Base-by-base conservation (phyloP, 371 early-diverging fungal species). In the Apophysomyces variabilis region DNA sequence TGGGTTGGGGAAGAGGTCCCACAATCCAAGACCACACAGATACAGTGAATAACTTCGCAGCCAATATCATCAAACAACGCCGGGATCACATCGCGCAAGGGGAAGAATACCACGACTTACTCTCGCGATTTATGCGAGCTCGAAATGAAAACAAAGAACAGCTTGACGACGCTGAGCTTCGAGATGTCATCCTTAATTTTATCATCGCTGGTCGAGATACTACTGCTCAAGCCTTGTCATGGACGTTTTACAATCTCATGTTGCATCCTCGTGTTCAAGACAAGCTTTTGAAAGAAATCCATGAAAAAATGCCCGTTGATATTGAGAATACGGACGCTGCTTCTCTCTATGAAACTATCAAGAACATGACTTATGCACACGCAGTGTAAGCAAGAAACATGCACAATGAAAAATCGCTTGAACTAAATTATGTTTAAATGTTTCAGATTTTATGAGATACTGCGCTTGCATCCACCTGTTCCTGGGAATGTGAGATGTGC, bases 201-300 rank as follows among this genome's bases (percentile, higher is more conserved):
- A 66, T 78, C 56, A 82, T 89, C 69, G 83, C 83, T 35, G 92
- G 90, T 32, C 75, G 90, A 47, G 90, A 89, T 46, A 92, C 92
- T 0, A 92, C 92, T 2, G 92, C 92, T 0, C 87, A 89, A 60
- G 84, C 91, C 0, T 66, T 93, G 8, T 77, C 86, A 0, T 93
- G 92, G 93, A 72, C 82, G 12, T 76, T 92, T 57, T 90, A 80
- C 39, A 64, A 74, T 12, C 62, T 92, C 7, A 38, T 61, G 13
- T 57, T 73, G 36, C 66, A 86, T 16, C 88, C 88, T 26, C 67
- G 75, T 4, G 63, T 83, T 7, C 75, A 82, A 37, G 60, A 64
- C 14, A 78, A 81, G 60, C 71, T 89, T 0, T 45, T 77, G 8
- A 58, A 77, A 7, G 91, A 90, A 63, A 76, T 85, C 21, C 60